phyloP scores from a whole-genome alignment of 768 basidiomycete genomes.

The Exidia glandulosa region DNA sequence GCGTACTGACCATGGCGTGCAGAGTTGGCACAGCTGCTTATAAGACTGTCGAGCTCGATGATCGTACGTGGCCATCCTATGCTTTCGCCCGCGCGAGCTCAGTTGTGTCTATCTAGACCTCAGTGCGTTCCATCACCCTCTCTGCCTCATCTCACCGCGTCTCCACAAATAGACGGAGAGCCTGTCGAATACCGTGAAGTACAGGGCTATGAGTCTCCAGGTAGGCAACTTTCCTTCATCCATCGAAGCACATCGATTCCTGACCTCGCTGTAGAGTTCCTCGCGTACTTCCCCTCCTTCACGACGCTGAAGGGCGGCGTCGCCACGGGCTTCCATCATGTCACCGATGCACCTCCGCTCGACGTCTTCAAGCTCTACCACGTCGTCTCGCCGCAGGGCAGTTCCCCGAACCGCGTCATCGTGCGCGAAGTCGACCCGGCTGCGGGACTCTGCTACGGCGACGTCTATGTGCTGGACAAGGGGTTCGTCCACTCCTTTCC shows the following conservation, averaged over 20 bases:
- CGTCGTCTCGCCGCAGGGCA: slow-evolving; percentile 25
- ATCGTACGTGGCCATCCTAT: too few relatives aligned
- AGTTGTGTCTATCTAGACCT: too few relatives aligned
- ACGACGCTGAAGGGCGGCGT: slow-evolving; percentile 35
- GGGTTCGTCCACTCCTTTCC: slow-evolving; percentile 16
- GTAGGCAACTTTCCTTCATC: neutral
- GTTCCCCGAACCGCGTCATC: slow-evolving; percentile 14
- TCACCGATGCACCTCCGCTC: slow-evolving; percentile 29
- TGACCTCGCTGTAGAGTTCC: slow-evolving; percentile 20
- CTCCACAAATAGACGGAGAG: slow-evolving; percentile 41
- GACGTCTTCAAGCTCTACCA: slow-evolving; percentile 40
- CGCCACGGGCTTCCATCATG: slow-evolving; percentile 42
- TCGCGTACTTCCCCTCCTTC: slow-evolving; percentile 41
- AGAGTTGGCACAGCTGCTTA: slow-evolving; percentile 46
- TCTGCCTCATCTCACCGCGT: too few relatives aligned
- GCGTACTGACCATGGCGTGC: neutral
- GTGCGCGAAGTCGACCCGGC: slow-evolving; percentile 36
- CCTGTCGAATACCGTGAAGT: slow-evolving; percentile 54
- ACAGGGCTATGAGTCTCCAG: slow-evolving; percentile 27
- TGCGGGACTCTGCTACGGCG: slow-evolving; percentile 24
- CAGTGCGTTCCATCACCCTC: too few relatives aligned
- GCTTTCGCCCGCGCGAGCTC: too few relatives aligned
- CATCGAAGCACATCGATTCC: neutral
- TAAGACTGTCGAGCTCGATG: slow-evolving; percentile 58
- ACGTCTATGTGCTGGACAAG: slow-evolving; percentile 54